Evolutionary conservation across 2,329 filamentous ascomycete genomes (phyloP).

Genomic region (Pyricularia grisea): DNA sequence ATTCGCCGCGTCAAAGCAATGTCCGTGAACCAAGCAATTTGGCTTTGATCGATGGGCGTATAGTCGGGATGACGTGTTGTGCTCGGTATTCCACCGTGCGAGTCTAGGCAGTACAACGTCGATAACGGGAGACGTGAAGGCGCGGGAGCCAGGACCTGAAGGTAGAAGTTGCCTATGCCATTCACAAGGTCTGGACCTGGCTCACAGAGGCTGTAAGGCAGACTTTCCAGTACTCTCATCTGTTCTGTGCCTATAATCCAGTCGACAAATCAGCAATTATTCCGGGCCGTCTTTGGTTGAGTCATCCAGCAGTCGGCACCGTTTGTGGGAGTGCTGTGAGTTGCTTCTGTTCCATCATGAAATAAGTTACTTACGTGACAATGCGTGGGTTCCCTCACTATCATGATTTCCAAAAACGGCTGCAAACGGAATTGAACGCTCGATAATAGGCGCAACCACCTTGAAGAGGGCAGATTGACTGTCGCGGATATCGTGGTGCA

Average conservation of each 20-base stretch:
- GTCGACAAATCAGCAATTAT: constrained; percentile 16
- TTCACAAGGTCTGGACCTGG: constrained; percentile 17
- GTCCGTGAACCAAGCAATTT: constrained; percentile 21
- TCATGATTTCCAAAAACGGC: constrained; percentile 69
- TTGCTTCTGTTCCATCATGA: too few relatives aligned
- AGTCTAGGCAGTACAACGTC: constrained; percentile 20
- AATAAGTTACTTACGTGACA: constrained; percentile 23
- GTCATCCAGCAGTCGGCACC: too few relatives aligned
- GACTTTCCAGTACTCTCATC: constrained; percentile 17
- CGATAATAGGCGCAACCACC: constrained; percentile 53
- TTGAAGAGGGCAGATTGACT: constrained; percentile 38
- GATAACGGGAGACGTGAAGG: constrained; percentile 15
- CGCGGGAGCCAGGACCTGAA: constrained; percentile 13
- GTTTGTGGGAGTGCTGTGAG: too few relatives aligned
- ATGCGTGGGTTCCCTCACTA: constrained; percentile 45
- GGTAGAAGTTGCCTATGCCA: constrained; percentile 19
- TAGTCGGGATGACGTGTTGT: constrained; percentile 16
- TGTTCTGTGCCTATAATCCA: constrained; percentile 19
- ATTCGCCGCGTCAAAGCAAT: constrained; percentile 16
- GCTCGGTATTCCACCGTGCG: constrained; percentile 18
- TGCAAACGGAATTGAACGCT: constrained; percentile 59
- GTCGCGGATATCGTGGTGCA: constrained; percentile 27
- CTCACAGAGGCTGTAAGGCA: constrained; percentile 18
- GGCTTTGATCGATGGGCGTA: constrained; percentile 18
- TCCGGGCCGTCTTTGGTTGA: not conserved